Percentiles rank a stretch among this genome's conserved stretches.
Conservation (phyloP, 2,329 filamentous ascomycete species). For the Bipolaris sorokiniana region DNA sequence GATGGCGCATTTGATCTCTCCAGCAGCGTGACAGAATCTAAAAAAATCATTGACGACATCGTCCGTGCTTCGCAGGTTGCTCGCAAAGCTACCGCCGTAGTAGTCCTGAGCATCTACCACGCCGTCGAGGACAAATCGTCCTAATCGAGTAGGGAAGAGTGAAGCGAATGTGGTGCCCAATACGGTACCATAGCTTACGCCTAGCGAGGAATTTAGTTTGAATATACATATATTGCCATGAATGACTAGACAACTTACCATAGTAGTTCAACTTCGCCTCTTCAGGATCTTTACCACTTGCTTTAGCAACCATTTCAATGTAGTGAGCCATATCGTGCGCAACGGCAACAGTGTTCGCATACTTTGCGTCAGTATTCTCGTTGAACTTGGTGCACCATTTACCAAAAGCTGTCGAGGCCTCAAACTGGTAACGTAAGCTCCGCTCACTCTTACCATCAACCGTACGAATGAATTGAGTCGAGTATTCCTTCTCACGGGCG, state of each 20-base stretch:
- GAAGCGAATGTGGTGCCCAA: not conserved
- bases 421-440: not conserved
- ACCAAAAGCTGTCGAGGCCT: not conserved
- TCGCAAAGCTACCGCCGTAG: not conserved
- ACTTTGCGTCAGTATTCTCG: not conserved
- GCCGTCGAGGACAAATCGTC: not conserved
- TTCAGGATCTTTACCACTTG: not conserved
- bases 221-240: no score
- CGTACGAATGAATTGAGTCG: not conserved
- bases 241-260: not conserved
- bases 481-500: not conserved
- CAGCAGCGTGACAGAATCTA: not conserved
- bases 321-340: not conserved
- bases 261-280: not conserved
- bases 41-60: not conserved
- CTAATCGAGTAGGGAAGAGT: not conserved
- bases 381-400: not conserved
- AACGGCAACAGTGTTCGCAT: not conserved
- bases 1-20: not conserved
- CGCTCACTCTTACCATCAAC: not conserved
- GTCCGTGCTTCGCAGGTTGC: not conserved
- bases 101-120: not conserved
- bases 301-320: not conserved
- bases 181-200: not conserved
- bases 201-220: no score